phyloP scores from a whole-genome alignment of 495 filamentous ascomycete species.

The Talaromyces nanjingensis region DNA sequence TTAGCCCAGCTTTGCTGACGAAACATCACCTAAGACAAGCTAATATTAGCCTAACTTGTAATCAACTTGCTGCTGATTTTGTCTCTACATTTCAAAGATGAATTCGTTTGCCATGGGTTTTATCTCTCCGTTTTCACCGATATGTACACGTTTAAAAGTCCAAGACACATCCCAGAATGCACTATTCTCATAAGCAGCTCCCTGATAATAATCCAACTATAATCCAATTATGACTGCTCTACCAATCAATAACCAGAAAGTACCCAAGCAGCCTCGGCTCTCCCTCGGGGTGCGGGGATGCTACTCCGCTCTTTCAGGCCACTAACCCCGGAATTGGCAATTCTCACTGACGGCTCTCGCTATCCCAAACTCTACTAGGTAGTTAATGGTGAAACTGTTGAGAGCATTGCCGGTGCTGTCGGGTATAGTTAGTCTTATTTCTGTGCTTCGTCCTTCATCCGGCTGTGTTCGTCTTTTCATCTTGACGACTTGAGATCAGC shows the following conservation, averaged over 20 bases:
- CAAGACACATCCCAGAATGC: too few species aligned
- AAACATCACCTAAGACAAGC: too few species aligned
- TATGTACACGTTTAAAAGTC: too few species aligned
- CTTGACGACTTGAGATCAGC: background rate
- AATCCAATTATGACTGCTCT: background rate
- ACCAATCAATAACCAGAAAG: background rate
- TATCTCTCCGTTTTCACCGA: too few species aligned
- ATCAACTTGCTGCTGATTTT: too few species aligned
- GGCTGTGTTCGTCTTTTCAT: background rate
- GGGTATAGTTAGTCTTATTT: background rate
- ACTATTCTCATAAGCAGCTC: too few species aligned
- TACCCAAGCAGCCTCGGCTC: background rate
- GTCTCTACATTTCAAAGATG: too few species aligned
- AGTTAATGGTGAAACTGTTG: background rate
- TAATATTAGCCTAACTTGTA: too few species aligned
- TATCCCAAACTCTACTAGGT: too few species aligned
- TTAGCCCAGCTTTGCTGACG: background rate
- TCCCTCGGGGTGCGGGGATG: background rate
- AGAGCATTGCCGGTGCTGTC: background rate
- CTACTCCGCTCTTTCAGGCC: background rate
- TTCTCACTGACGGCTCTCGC: too few species aligned
- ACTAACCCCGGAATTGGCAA: background rate
- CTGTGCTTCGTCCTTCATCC: background rate
- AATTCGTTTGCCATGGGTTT: too few species aligned
- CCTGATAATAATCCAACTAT: too few species aligned